phyloP scores from a whole-genome alignment of 805 yeast species.

The Saturnispora dispora region DNA sequence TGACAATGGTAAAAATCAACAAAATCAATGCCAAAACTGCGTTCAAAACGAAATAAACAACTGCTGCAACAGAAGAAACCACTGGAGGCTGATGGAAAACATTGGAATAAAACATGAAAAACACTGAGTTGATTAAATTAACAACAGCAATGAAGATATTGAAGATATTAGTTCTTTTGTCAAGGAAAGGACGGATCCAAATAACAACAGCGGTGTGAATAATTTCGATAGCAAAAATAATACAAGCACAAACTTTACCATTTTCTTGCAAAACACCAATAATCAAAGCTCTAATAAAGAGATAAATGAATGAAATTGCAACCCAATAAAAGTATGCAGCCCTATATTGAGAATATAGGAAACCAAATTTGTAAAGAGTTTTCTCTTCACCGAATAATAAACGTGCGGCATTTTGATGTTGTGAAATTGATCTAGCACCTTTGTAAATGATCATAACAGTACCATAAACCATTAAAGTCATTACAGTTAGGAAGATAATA shows the following conservation, averaged over 20 bases:
- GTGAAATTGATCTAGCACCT: slow-evolving; percentile 61
- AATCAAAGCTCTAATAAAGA: slow-evolving; percentile 65
- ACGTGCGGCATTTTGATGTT: slow-evolving; percentile 88
- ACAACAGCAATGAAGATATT: slow-evolving; percentile 79
- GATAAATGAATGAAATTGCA: slow-evolving; percentile 51
- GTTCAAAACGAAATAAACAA: slow-evolving; percentile 80
- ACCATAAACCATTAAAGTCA: slow-evolving; percentile 61
- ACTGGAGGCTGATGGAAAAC: slow-evolving; percentile 75
- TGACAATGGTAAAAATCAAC: slow-evolving; percentile 75
- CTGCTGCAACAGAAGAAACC: slow-evolving; percentile 88
- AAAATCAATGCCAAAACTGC: slow-evolving; percentile 81
- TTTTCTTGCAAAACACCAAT: slow-evolving; percentile 76
- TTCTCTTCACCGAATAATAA: slow-evolving; percentile 76
- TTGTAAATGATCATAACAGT: slow-evolving; percentile 60
- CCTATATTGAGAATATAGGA: slow-evolving; percentile 81
- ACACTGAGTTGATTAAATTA: slow-evolving; percentile 70
- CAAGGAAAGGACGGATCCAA: slow-evolving; percentile 82
- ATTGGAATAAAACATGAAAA: slow-evolving; percentile 83
- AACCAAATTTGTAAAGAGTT: slow-evolving; percentile 81
- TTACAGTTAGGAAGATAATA: slow-evolving; percentile 49
- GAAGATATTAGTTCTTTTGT: slow-evolving; percentile 87
- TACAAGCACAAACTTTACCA: slow-evolving; percentile 76
- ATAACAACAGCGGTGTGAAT: slow-evolving; percentile 56
- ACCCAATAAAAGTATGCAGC: slow-evolving; percentile 86
- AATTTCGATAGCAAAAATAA: slow-evolving; percentile 69